Evolutionary conservation across 257 asterid genomes (phyloP), one percentile per base, ranked within the genome.

Genomic region (Haberlea rhodopensis): DNA sequence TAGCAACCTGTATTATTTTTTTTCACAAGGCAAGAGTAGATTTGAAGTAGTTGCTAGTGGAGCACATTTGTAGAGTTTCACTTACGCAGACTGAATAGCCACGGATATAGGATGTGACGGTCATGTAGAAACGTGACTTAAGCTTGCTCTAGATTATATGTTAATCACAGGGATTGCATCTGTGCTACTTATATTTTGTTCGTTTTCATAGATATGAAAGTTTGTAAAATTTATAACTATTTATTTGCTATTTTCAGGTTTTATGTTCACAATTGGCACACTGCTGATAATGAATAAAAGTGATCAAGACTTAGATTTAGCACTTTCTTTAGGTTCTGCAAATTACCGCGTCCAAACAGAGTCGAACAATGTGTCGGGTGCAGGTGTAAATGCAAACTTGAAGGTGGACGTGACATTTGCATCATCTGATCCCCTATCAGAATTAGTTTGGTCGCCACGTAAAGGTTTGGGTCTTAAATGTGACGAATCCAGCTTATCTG

Each of bases 381-480:
- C 90, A 86, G 89, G 95, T 89, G 94, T 69, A 86, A 86, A 83
- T 84, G 96, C 95, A 78, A 69, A 75, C 55, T 70, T 80, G 34
- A 49, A 46, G 34, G 56, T 53, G 54, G 77, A 78, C 71, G 66
- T 70, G 83, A 64, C 76, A 62, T 78, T 79, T 63, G 76, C 82
- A 25, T 76, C 79, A 26, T 66, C 84, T 40, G 86, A 84, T 71
- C 85, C 90, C 61, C 59, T 84, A 19, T 71, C 87, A 29, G 96
- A 86, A 76, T 62, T 89, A 76, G 92, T 86, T 63, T 89, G 95
- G 92, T 81, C 88, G 34, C 83, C 95, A 9, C 74, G 59, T 10
- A 77, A 60, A 4, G 96, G 95, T 69, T 69, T 81, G 83, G 71
- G 82, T 58, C 75, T 84, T 29, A 82, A 77, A 71, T 69, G 79